phyloP scores from a whole-genome alignment of 1,284 basidiomycete genomes.

The Ustilago loliicola region DNA sequence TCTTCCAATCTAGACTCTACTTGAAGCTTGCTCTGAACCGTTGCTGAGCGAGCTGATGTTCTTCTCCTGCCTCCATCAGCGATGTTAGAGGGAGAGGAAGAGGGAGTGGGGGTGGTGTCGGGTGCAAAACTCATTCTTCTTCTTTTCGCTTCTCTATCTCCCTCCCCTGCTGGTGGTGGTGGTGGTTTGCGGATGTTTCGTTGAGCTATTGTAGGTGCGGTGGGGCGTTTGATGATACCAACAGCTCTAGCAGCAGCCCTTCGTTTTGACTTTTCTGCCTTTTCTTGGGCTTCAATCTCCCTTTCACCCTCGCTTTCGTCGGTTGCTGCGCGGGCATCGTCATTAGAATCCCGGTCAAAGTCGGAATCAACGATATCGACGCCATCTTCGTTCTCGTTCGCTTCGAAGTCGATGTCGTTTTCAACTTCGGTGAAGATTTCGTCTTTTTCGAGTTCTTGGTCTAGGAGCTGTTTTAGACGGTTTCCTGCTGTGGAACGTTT shows the following conservation, averaged over 20 bases:
- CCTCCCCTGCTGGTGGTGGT: neutral
- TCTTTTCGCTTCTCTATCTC: conserved; percentile 17
- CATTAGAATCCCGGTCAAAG: conserved; percentile 62
- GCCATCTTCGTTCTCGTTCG: conserved; percentile 56
- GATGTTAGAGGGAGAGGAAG: conserved; percentile 9
- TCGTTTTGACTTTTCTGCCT: conserved; percentile 39
- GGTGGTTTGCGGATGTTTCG: neutral
- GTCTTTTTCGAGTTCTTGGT: conserved; percentile 64
- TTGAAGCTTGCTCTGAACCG: conserved; percentile 60
- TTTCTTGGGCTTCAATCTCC: conserved; percentile 57
- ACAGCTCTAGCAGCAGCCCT: conserved; percentile 31
- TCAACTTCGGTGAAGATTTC: conserved; percentile 66
- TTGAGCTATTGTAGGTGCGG: neutral
- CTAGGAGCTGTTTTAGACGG: conserved; percentile 63
- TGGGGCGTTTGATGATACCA: conserved; percentile 21
- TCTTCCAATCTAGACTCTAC: conserved; percentile 72
- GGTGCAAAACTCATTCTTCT: conserved; percentile 49
- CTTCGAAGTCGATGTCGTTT: conserved; percentile 64
- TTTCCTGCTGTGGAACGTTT: conserved; percentile 57
- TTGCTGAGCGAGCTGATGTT: conserved; percentile 47
- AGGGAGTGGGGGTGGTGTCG: conserved; percentile 8
- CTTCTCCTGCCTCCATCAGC: neutral
- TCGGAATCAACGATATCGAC: conserved; percentile 68
- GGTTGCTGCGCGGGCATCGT: conserved; percentile 36
- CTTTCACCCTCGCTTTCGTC: conserved; percentile 54